phyloP scores from a whole-genome alignment of 2,329 filamentous ascomycete species.

The Fusarium penzigii region DNA sequence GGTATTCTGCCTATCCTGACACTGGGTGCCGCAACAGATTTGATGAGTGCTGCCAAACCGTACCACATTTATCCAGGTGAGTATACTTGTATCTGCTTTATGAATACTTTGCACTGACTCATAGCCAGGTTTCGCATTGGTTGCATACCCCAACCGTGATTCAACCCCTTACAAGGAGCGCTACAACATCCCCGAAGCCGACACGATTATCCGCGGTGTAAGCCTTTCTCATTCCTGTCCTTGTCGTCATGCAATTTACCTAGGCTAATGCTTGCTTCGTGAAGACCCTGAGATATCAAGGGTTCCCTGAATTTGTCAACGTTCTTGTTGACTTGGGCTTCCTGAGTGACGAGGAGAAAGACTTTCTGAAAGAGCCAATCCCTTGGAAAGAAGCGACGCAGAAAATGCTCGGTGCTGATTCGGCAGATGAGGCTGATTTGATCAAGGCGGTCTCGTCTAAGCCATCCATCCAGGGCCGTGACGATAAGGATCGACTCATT shows the following conservation, averaged over 20 bases:
- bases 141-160: constrained; percentile 93
- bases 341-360: constrained; percentile 68
- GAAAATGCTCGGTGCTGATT: constrained; percentile 71
- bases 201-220: constrained; percentile 86
- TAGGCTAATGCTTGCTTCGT: no score
- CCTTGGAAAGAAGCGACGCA: constrained; percentile 85
- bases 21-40: no score
- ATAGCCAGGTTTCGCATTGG: constrained; percentile 68
- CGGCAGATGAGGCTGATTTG: constrained; percentile 62
- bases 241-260: no score
- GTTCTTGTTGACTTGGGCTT: constrained; percentile 88
- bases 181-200: constrained; percentile 89
- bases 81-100: no score
- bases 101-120: no score
- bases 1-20: no score
- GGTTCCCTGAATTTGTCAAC: constrained; percentile 89
- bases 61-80: constrained; percentile 77
- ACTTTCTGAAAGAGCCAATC: constrained; percentile 51
- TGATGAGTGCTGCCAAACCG: constrained; percentile 87
- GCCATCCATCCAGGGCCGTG: constrained; percentile 75
- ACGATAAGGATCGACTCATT: no score
- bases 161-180: constrained; percentile 84
- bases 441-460: constrained; percentile 70
- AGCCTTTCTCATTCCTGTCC: no score
- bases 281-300: no score